Conservation (phyloP, 83 land plant species). For the Picea engelmannii region DNA sequence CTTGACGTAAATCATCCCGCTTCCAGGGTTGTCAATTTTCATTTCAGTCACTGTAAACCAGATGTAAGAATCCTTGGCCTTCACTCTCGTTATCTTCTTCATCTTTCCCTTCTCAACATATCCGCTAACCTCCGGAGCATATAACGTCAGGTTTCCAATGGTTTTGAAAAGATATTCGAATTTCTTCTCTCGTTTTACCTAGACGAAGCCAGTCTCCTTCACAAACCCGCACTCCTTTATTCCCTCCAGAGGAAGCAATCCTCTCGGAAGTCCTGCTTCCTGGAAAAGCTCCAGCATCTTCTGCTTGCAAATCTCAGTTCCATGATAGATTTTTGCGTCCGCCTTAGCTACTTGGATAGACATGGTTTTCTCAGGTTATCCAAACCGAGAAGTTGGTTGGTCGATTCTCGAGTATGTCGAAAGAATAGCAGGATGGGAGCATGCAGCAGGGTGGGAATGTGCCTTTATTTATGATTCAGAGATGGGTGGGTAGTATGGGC, state of each 20-base stretch:
- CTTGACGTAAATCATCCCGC: conserved; percentile 57
- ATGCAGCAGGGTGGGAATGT: neutral
- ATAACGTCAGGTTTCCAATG: conserved; percentile 50
- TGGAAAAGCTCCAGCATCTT: conserved; percentile 43
- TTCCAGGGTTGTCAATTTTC: conserved; percentile 38
- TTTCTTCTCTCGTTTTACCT: conserved; percentile 64
- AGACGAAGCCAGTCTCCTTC: conserved; percentile 70
- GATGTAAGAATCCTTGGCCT: conserved; percentile 67
- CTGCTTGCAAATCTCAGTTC: conserved; percentile 41
- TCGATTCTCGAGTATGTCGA: no score
- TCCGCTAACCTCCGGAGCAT: conserved; percentile 64
- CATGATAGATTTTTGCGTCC: conserved; percentile 18
- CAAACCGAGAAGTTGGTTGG: no score
- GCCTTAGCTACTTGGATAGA: neutral
- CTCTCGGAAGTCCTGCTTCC: conserved; percentile 54
- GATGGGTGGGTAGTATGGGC: no score
- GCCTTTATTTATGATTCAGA: no score
- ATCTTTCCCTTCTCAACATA: conserved; percentile 61
- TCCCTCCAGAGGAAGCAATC: conserved; percentile 61
- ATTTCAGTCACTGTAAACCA: conserved; percentile 80
- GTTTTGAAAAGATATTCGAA: conserved; percentile 62
- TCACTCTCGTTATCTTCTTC: conserved; percentile 75
- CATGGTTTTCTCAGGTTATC: neutral
- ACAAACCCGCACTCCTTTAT: conserved; percentile 52
- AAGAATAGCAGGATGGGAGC: no score